A percentile compares a stretch with the other conserved stretches of the same genome.
These are phyloP conservation scores for Talaromyces sp. DNA, from an alignment of 2,329 filamentous ascomycete genomes.

Conservation along the genomic window DNA sequence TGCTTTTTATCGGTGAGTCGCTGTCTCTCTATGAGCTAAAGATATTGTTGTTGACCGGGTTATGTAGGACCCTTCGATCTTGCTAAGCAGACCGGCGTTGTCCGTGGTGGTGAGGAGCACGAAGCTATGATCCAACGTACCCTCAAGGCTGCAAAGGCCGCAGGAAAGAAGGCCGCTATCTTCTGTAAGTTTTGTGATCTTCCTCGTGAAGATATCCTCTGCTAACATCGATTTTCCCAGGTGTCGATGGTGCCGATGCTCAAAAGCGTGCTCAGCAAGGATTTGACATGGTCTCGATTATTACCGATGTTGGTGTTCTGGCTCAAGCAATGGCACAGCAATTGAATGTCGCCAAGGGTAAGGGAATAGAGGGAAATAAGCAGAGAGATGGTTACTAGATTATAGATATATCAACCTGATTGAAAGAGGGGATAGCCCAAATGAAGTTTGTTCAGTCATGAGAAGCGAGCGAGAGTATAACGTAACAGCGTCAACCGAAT, in stretches of 20 bases:
- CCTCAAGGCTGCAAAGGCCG: constrained; percentile 34
- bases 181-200: constrained; percentile 35
- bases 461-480: not conserved
- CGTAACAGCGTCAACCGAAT: not conserved
- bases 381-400: constrained; percentile 4
- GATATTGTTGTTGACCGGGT: not conserved
- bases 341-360: constrained; percentile 33
- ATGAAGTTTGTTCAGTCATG: not conserved
- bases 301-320: constrained; percentile 38
- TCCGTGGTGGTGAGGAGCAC: constrained; percentile 38
- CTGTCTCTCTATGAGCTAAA: not conserved
- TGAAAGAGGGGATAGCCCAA: not conserved
- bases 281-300: constrained; percentile 44
- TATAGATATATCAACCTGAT: not conserved
- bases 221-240: constrained; percentile 21
- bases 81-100: constrained; percentile 40
- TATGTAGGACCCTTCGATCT: constrained; percentile 35
- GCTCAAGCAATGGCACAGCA: constrained; percentile 35
- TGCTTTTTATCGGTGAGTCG: constrained; percentile 39
- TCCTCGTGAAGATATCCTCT: not conserved
- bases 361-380: not conserved
- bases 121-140: constrained; percentile 41
- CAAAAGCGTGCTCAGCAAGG: constrained; percentile 36
- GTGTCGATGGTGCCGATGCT: constrained; percentile 37
- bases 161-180: constrained; percentile 44